A percentile compares a stretch with the other conserved stretches of the same genome.
phyloP scores from a whole-genome alignment of 495 filamentous ascomycete genomes.

The Hypoxylon cercidicola region DNA sequence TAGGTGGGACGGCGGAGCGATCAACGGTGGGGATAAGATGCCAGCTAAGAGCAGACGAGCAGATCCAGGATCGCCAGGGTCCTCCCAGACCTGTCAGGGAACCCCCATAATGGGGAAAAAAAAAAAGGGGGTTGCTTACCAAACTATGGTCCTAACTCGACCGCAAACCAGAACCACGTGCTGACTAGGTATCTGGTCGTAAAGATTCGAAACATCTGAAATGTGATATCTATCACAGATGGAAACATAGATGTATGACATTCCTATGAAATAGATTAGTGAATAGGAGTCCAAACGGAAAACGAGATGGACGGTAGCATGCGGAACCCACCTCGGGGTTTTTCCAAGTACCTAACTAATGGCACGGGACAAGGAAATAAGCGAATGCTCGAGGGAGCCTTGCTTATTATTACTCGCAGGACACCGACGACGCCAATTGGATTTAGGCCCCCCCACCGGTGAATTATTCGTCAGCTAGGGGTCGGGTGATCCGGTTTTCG shows the following conservation, averaged over 20 bases:
- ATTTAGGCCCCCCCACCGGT: constrained; percentile 12
- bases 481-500: constrained; percentile 36
- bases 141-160: constrained; percentile 20
- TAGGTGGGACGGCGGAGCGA: constrained; percentile 32
- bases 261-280: background rate
- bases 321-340: constrained; percentile 11
- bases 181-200: constrained; percentile 2
- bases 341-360: constrained; percentile 8
- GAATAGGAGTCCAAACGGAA: constrained; percentile 4
- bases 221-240: constrained; percentile 6
- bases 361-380: constrained; percentile 20
- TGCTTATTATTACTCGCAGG: constrained; percentile 35
- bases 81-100: constrained; percentile 25
- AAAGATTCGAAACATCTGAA: constrained; percentile 15
- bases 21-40: constrained; percentile 32
- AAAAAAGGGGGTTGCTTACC: constrained; percentile 13
- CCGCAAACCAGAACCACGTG: constrained; percentile 15
- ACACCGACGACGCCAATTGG: constrained; percentile 9
- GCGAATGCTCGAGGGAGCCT: constrained; percentile 15
- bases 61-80: constrained; percentile 41
- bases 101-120: constrained; percentile 17
- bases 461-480: constrained; percentile 36
- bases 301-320: background rate
- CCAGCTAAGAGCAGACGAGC: constrained; percentile 29
- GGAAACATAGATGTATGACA: constrained; percentile 24